Percentiles rank a stretch among this genome's conserved stretches.
Evolutionary conservation across 257 asterid genomes (phyloP).

Genomic region (Solanum medicagineum): DNA sequence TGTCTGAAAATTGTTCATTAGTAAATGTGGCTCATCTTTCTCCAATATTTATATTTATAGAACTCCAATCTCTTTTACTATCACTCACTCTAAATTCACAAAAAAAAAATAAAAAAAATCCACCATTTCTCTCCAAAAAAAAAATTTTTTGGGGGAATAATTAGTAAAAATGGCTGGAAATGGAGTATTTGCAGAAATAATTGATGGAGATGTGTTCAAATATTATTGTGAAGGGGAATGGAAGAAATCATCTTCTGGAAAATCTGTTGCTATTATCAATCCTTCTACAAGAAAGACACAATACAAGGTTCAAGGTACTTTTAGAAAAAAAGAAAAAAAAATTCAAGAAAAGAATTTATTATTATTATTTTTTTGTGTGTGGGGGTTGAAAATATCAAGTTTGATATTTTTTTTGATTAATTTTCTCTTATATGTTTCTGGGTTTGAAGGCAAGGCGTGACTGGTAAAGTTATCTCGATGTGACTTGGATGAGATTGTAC

Average conservation of each 20-base stretch:
- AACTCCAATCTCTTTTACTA: background rate
- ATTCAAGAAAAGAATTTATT: too few relatives aligned
- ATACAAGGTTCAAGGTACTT: conserved; percentile 90
- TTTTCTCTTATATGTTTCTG: background rate
- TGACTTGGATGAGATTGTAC: background rate
- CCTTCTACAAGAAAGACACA: conserved; percentile 82
- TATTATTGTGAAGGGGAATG: conserved; percentile 83
- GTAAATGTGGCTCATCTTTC: conserved; percentile 24
- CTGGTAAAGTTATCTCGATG: accelerated
- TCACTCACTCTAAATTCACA: background rate
- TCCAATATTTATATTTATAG: conserved; percentile 12
- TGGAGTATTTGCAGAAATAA: conserved; percentile 66
- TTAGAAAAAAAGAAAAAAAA: too few relatives aligned
- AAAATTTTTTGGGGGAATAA: too few relatives aligned
- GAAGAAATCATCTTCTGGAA: conserved; percentile 67
- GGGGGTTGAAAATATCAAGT: background rate
- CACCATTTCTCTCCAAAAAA: background rate
- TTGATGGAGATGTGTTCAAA: conserved; percentile 69
- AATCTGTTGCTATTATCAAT: conserved; percentile 65
- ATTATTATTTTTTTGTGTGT: background rate
- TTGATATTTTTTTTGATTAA: background rate
- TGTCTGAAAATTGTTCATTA: conserved; percentile 3
- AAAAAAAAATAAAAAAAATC: background rate
- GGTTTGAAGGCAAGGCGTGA: background rate
- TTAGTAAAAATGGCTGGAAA: conserved; percentile 56